Conservation (phyloP, 371 early-diverging fungal species). For the Mortierella sp. region DNA sequence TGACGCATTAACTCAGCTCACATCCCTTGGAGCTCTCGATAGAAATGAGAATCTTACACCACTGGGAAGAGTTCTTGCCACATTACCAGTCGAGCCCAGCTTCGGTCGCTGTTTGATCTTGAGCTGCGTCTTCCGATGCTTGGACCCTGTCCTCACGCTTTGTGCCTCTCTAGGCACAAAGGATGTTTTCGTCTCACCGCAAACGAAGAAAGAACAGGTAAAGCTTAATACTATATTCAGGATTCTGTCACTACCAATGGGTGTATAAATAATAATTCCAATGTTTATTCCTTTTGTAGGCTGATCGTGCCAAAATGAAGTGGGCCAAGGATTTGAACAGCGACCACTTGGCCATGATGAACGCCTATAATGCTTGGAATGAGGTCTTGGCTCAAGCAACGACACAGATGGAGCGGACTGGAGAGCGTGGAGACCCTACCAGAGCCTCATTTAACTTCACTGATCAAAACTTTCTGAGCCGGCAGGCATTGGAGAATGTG, state of each 20-base stretch:
- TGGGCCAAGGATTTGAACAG: conserved; percentile 59
- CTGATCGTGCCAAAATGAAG: conserved; percentile 55
- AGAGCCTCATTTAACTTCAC: conserved; percentile 53
- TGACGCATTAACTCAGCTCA: conserved; percentile 60
- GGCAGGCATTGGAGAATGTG: conserved; percentile 60
- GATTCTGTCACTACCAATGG: not conserved
- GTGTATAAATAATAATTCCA: not conserved
- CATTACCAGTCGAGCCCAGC: conserved; percentile 77
- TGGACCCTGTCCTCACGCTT: conserved; percentile 70
- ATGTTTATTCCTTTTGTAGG: conserved; percentile 23
- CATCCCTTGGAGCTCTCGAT: conserved; percentile 63
- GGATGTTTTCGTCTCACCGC: conserved; percentile 52
- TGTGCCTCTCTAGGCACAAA: conserved; percentile 41
- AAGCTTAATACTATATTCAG: not conserved
- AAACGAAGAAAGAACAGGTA: conserved; percentile 52
- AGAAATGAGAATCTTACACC: conserved; percentile 69
- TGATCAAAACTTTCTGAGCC: conserved; percentile 61
- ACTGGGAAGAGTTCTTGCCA: conserved; percentile 73
- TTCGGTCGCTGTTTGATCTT: conserved; percentile 77
- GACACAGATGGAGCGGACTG: conserved; percentile 46
- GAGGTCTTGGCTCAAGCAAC: conserved; percentile 30
- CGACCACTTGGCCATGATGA: conserved; percentile 64
- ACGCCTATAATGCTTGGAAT: conserved; percentile 59
- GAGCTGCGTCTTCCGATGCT: conserved; percentile 66
- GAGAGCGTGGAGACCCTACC: conserved; percentile 37